Conservation (phyloP, 805 yeast species). For the Blastobotrys terrestris region DNA sequence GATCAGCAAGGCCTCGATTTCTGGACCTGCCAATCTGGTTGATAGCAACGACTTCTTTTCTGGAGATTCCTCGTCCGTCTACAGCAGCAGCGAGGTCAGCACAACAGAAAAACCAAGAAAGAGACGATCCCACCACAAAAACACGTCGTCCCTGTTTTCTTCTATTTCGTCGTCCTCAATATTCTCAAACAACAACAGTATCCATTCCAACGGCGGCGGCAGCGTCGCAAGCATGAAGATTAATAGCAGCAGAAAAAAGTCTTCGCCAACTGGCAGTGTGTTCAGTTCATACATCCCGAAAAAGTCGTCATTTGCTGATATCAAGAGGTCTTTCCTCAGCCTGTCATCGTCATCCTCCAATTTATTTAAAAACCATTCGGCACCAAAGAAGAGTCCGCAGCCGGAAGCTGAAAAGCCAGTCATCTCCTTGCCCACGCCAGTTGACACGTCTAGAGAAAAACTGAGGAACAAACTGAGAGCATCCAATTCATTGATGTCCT, state of each 20-base stretch:
- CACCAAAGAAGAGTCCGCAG: constrained; percentile 1
- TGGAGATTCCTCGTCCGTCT: constrained; percentile 2
- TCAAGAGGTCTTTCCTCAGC: constrained; percentile 13
- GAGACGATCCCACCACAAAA: constrained; percentile 5
- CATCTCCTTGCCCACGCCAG: constrained; percentile 57
- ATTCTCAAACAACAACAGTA: constrained; percentile 1
- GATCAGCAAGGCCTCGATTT: constrained; percentile 3
- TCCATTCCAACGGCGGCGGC: not conserved
- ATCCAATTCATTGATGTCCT: constrained; percentile 43
- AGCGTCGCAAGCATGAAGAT: not conserved
- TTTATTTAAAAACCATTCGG: not conserved
- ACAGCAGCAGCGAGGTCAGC: not conserved
- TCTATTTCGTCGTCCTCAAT: constrained; percentile 13
- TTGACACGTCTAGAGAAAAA: constrained; percentile 49
- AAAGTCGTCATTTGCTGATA: constrained; percentile 11
- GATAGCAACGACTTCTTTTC: constrained; percentile 6
- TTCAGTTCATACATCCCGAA: not conserved
- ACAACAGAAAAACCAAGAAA: not conserved
- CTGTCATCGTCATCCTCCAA: constrained; percentile 8
- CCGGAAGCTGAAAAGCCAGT: constrained; percentile 30
- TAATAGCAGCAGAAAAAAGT: not conserved
- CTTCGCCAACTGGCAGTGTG: not conserved
- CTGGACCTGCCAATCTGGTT: constrained; percentile 3
- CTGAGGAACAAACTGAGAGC: constrained; percentile 47
- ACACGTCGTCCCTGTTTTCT: constrained; percentile 7